Percentiles rank a stretch among this genome's conserved stretches.
Conservation (phyloP, 106 monocot genomes). For the Cymbidium sinense region DNA sequence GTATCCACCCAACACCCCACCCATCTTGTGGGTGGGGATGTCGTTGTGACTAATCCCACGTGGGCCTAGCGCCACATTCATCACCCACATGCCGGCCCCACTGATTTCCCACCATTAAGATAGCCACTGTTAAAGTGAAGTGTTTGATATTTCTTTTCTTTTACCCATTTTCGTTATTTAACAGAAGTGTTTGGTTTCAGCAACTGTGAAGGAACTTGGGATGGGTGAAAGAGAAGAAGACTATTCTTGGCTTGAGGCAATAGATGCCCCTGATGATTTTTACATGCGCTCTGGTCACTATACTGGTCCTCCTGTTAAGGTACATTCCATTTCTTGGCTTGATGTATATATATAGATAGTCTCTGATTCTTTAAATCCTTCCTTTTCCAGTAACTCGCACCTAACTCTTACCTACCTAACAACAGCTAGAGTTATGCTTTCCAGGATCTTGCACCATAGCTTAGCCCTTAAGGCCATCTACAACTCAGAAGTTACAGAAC, state of each 20-base stretch:
- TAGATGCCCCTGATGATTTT: constrained; percentile 51
- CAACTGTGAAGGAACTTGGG: constrained; percentile 8
- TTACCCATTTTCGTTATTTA: not conserved
- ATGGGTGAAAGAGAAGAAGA: constrained; percentile 40
- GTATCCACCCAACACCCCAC: too few species aligned
- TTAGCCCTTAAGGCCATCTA: constrained; percentile 3
- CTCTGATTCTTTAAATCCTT: not conserved
- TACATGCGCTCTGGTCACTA: constrained; percentile 67
- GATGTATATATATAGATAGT: not conserved
- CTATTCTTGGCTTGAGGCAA: constrained; percentile 66
- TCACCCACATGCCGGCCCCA: too few species aligned
- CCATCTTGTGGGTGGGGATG: too few species aligned
- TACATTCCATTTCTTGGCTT: constrained; percentile 5
- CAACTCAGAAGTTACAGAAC: not conserved
- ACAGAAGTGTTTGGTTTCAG: constrained; percentile 21
- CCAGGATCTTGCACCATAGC: constrained; percentile 44
- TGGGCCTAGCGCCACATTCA: too few species aligned
- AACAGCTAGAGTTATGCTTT: constrained; percentile 40
- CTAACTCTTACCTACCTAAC: constrained; percentile 23
- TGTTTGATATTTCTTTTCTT: too few species aligned
- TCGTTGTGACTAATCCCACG: too few species aligned
- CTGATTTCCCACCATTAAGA: too few species aligned
- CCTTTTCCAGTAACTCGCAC: not conserved
- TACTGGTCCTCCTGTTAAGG: constrained; percentile 59
- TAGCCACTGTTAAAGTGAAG: too few species aligned